phyloP scores from a whole-genome alignment of 1,284 basidiomycete genomes.

The Schizophyllum amplum region DNA sequence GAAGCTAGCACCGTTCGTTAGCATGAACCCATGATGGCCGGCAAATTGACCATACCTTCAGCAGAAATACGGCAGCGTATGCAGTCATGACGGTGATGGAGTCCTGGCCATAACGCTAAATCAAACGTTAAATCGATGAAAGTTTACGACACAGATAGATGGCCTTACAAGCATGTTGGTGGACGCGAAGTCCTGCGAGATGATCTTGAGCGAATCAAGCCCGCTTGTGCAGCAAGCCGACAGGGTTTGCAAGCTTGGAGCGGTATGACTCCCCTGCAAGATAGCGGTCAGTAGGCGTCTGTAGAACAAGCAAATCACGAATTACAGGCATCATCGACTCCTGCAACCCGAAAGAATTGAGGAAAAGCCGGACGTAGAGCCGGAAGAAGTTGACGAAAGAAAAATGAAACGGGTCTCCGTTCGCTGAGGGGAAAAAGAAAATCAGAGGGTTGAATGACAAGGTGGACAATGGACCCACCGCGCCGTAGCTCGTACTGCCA shows the following conservation, averaged over 20 bases:
- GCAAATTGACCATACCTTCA: conserved; percentile 43
- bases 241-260: conserved; percentile 60
- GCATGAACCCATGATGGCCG: conserved; percentile 6
- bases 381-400: conserved; percentile 69
- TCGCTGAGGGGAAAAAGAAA: conserved; percentile 31
- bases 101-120: conserved; percentile 74
- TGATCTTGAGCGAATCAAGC: conserved; percentile 56
- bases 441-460: conserved; percentile 9
- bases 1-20: conserved; percentile 34
- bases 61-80: conserved; percentile 69
- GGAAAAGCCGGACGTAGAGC: conserved; percentile 66
- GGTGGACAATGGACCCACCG: conserved; percentile 31
- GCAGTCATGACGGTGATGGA: conserved; percentile 77
- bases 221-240: conserved; percentile 66
- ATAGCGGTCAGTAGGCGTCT: not conserved
- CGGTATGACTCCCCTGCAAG: conserved; percentile 38
- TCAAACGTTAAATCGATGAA: conserved; percentile 3
- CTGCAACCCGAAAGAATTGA: conserved; percentile 75
- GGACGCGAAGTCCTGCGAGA: conserved; percentile 63
- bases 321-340: conserved; percentile 48
- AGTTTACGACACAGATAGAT: not conserved
- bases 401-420: conserved; percentile 61
- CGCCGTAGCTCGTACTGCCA: conserved; percentile 67
- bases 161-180: conserved; percentile 63
- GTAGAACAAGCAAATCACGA: conserved; percentile 6